Percentiles rank a stretch among this genome's conserved stretches.
These are phyloP conservation scores for Podosphaera aphanis DNA, from an alignment of 2,329 filamentous ascomycete species.

Conservation along the genomic window DNA sequence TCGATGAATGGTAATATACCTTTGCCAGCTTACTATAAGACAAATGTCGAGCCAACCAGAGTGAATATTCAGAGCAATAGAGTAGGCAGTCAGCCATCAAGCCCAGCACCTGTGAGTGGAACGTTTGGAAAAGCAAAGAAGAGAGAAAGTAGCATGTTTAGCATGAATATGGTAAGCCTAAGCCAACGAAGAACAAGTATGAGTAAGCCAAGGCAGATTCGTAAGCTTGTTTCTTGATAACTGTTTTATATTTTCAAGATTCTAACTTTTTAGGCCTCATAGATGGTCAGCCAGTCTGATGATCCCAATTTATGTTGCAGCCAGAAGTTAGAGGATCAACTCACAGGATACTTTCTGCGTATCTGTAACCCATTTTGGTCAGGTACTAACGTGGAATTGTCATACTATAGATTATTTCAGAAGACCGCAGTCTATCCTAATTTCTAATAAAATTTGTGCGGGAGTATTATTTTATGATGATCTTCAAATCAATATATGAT, in stretches of 20 bases:
- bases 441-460: not conserved
- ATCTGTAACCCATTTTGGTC: not conserved
- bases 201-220: conserved; percentile 4
- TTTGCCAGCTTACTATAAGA: conserved; percentile 34
- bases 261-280: not conserved
- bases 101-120: conserved; percentile 11
- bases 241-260: not conserved
- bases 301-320: not conserved
- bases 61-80: conserved; percentile 18
- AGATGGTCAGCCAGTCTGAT: not conserved
- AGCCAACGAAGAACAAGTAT: conserved; percentile 12
- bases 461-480: not conserved
- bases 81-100: conserved; percentile 3
- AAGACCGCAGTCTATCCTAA: not conserved
- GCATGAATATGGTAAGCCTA: conserved; percentile 22
- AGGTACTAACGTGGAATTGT: not conserved
- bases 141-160: conserved; percentile 36
- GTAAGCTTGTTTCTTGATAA: not conserved
- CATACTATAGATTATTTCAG: not conserved
- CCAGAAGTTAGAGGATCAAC: not conserved
- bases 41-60: conserved; percentile 27
- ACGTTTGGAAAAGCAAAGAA: conserved; percentile 23
- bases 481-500: not conserved
- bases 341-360: not conserved
- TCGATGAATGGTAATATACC: conserved; percentile 39